A percentile compares a stretch with the other conserved stretches of the same genome.
These are phyloP conservation scores for Deinandra increscens DNA, from an alignment of 129 eudicot genomes.

Conservation along the genomic window DNA sequence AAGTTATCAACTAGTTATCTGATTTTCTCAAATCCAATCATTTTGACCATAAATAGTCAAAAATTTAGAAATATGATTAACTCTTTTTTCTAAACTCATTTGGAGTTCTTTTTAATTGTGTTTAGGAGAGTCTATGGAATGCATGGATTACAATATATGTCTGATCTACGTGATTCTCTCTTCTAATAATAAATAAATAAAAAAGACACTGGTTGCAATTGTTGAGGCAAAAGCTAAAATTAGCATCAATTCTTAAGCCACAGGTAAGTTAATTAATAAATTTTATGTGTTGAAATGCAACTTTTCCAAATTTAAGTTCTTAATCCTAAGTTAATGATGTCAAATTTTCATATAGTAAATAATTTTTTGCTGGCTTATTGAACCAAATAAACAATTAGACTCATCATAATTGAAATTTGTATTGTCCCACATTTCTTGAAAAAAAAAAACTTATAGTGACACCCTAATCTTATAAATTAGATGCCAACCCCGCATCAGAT, in stretches of 20 bases:
- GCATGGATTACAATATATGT: constrained; percentile 92
- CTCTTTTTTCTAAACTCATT: neutral
- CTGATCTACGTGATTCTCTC: constrained; percentile 86
- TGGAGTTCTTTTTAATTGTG: neutral
- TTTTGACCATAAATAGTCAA: neutral
- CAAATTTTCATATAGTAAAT: neutral
- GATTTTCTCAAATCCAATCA: neutral
- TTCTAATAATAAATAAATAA: no score
- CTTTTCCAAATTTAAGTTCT: neutral
- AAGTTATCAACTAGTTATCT: constrained; percentile 1
- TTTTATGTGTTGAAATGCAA: neutral
- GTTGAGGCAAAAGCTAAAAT: constrained; percentile 81
- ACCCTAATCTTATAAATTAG: no score
- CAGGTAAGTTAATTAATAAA: constrained; percentile 54
- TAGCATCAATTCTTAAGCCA: constrained; percentile 77
- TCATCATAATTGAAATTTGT: no score
- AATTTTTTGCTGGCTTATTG: no score
- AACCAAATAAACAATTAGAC: no score
- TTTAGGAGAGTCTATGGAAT: constrained; percentile 81
- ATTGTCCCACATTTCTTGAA: no score
- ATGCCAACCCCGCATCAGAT: no score
- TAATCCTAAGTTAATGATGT: neutral
- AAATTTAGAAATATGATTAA: neutral
- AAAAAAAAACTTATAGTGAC: no score
- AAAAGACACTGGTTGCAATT: constrained; percentile 81